Percentiles rank a stretch among this genome's conserved stretches.
Evolutionary conservation across 192 early-diverging fungal species (phyloP).

Genomic region (Lobosporangium transversale): DNA sequence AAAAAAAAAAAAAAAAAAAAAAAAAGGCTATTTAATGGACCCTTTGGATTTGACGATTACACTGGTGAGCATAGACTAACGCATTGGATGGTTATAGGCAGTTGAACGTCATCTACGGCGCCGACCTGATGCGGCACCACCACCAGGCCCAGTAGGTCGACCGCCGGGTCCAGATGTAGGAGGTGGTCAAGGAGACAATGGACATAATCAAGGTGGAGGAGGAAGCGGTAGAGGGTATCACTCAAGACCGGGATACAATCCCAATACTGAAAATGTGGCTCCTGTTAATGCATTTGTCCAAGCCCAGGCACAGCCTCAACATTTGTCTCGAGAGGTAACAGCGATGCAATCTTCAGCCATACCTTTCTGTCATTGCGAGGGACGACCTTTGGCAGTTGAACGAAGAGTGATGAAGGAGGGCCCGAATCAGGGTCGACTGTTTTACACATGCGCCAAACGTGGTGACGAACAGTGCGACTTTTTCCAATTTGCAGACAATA

Average conservation of each 20-base stretch:
- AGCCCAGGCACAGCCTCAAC: no score
- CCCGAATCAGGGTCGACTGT: slow-evolving; percentile 66
- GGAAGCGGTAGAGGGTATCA: no score
- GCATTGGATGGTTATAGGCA: no score
- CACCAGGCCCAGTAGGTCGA: not conserved
- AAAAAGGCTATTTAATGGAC: no score
- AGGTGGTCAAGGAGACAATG: slow-evolving; percentile 26
- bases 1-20: no score
- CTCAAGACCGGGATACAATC: no score
- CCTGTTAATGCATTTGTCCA: no score
- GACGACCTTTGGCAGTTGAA: slow-evolving; percentile 51
- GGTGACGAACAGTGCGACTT: slow-evolving; percentile 40
- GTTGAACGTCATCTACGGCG: slow-evolving; percentile 2
- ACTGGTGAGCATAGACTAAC: no score
- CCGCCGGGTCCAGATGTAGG: slow-evolving; percentile 4
- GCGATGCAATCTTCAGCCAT: not conserved
- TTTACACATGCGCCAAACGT: slow-evolving; percentile 57
- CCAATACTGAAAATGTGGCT: no score
- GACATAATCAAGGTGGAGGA: slow-evolving; percentile 13
- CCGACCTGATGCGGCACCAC: slow-evolving; percentile 5
- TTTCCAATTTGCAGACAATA: slow-evolving; percentile 15
- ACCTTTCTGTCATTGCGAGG: slow-evolving; percentile 47
- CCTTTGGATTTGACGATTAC: no score
- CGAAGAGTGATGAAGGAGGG: slow-evolving; percentile 59
- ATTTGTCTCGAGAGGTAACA: slow-evolving; percentile 12